Base-by-base conservation (phyloP, 352 stramenopile species). In the Hyaloperonospora brassicae region DNA sequence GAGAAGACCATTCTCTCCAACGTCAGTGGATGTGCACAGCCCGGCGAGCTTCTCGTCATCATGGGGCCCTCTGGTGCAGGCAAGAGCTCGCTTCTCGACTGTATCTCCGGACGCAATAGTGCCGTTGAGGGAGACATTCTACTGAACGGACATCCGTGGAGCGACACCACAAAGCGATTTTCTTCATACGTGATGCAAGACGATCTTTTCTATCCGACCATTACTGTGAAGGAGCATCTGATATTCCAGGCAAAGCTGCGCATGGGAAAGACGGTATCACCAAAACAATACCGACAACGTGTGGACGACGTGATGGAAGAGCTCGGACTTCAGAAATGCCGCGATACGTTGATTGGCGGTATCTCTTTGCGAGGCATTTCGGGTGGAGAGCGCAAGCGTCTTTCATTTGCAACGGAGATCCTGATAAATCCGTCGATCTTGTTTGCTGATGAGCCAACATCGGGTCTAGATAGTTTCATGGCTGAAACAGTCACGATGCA, bases 151-250 rank as follows among this genome's bases (percentile, higher is more conserved):
- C 55, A 55, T 3, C 23, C 57, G 9, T 81, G 68, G 73, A 76
- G 64, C 41, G 64, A 73, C 34, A 59, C 46, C 25, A 57, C 70
- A 55, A 61, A 64, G 12, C 59, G 59, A 6, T 68, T 62, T 23
- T 41, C 69, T 13, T 61, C 70, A 0, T 96, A 93, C 52, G 70
- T 96, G 21, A 79, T 79, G 60, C 85, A 89, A 45, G 87, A 97
- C 52, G 87, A 97, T 64, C 62, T 96, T 5, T 77, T 97, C 44
- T 73, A 89, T 39, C 64, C 72, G 43, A 93, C 91, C 50, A 62
- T 97, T 14, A 97, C 87, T 13, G 86, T 96, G 1, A 67, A 86
- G 49, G 91, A 97, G 64, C 89, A 97, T 55, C 66, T 97, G 1
- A 66, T 78, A 23, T 94, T 89, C 62, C 81, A 94, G 17, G 88